Conservation (phyloP, 768 basidiomycete species). For the Amanita muscaria region DNA sequence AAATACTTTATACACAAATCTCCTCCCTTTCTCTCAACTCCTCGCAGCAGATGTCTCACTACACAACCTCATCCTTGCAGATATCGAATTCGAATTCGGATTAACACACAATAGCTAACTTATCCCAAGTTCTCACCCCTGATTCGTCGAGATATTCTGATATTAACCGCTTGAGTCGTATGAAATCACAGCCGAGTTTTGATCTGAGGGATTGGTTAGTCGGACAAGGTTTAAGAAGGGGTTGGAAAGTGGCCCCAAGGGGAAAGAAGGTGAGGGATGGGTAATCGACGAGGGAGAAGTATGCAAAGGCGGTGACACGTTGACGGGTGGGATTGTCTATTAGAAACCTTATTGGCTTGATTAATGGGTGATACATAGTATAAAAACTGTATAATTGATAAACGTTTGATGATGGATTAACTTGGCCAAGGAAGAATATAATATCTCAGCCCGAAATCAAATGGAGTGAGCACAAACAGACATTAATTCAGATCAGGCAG, state of each 20-base stretch:
- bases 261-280: slow-evolving; percentile 68
- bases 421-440: too few relatives aligned
- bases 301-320: slow-evolving; percentile 70
- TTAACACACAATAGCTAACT: slow-evolving; percentile 41
- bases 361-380: too few relatives aligned
- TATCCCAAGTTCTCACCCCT: slow-evolving; percentile 85
- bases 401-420: too few relatives aligned
- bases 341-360: too few relatives aligned
- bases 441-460: too few relatives aligned
- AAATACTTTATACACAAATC: slow-evolving; percentile 52
- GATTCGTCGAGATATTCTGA: slow-evolving; percentile 94
- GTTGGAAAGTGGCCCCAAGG: slow-evolving; percentile 63
- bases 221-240: slow-evolving; percentile 65
- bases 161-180: slow-evolving; percentile 88
- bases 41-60: slow-evolving; percentile 68
- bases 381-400: too few relatives aligned
- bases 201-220: slow-evolving; percentile 89
- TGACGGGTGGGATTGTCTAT: too few relatives aligned
- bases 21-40: slow-evolving; percentile 53
- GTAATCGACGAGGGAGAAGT: slow-evolving; percentile 68
- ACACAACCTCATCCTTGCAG: slow-evolving; percentile 86
- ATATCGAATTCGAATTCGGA: slow-evolving; percentile 99
- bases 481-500: too few relatives aligned
- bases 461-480: too few relatives aligned
- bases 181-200: slow-evolving; percentile 73